Conservation (phyloP, 257 asterid genomes). For the Knoxia roxburghii region DNA sequence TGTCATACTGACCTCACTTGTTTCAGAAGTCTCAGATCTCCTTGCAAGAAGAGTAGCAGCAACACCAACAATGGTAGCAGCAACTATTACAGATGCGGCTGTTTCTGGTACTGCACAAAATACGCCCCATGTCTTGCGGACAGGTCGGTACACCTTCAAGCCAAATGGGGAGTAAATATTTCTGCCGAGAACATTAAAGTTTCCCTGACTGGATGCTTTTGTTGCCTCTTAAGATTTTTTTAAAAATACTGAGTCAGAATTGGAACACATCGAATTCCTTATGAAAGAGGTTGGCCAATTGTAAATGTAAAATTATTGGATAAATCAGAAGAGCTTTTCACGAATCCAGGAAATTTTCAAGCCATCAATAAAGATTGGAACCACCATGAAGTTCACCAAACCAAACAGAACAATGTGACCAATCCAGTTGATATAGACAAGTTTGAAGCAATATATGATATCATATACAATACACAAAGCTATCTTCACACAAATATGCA, state of each 20-base stretch:
- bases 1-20: conserved; percentile 37
- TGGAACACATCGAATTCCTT: neutral
- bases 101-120: conserved; percentile 57
- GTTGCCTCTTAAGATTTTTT: conserved; percentile 27
- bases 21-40: conserved; percentile 40
- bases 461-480: no score
- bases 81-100: conserved; percentile 57
- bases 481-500: no score
- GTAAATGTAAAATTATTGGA: neutral
- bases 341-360: neutral
- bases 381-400: neutral
- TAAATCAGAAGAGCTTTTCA: neutral
- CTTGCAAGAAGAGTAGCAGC: conserved; percentile 60
- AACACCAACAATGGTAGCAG: conserved; percentile 60
- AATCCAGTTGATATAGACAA: no score
- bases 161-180: conserved; percentile 17
- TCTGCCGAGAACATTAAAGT: conserved; percentile 15
- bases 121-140: conserved; percentile 22
- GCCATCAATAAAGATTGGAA: neutral
- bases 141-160: conserved; percentile 17
- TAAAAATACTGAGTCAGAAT: neutral
- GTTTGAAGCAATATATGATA: no score
- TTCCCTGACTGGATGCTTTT: conserved; percentile 14
- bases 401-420: neutral
- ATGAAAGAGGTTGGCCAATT: no score